Evolutionary conservation across 2,329 filamentous ascomycete genomes (phyloP).

Genomic region (Graphilbum ipis-grandicollis): DNA sequence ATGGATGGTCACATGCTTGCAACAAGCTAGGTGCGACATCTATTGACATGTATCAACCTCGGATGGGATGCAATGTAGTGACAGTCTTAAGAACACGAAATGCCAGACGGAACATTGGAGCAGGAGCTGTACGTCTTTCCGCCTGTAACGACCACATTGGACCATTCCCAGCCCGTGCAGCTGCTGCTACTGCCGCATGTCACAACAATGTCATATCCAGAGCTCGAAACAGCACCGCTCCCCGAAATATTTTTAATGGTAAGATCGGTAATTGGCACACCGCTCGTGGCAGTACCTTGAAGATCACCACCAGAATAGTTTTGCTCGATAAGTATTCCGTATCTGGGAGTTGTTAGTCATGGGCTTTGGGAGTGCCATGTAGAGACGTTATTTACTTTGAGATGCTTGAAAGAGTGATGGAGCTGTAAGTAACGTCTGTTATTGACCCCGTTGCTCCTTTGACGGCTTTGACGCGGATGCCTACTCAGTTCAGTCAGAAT

Average conservation of each 20-base stretch:
- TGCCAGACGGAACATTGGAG: constrained; percentile 5
- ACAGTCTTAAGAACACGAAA: constrained; percentile 4
- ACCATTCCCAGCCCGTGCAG: constrained; percentile 20
- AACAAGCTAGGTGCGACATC: too few relatives aligned
- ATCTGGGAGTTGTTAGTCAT: too few relatives aligned
- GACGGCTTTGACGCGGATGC: constrained; percentile 35
- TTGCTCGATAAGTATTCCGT: constrained; percentile 41
- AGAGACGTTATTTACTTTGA: neutral
- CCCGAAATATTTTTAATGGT: constrained; percentile 26
- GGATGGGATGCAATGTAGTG: too few relatives aligned
- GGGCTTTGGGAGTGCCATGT: too few relatives aligned
- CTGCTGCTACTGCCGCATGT: constrained; percentile 16
- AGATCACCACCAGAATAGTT: constrained; percentile 33
- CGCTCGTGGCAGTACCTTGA: constrained; percentile 14
- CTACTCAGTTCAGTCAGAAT: neutral
- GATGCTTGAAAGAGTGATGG: neutral
- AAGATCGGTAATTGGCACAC: constrained; percentile 25
- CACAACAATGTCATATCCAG: constrained; percentile 18
- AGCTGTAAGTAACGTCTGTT: constrained; percentile 29
- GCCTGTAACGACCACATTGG: constrained; percentile 17
- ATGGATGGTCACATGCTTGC: too few relatives aligned
- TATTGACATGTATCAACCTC: too few relatives aligned
- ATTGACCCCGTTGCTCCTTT: constrained; percentile 32
- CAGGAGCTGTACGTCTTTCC: constrained; percentile 12
- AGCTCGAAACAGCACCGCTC: constrained; percentile 13